Base-by-base conservation (phyloP, 2,329 filamentous ascomycete genomes). In the Rhytidhysteron rufulum region DNA sequence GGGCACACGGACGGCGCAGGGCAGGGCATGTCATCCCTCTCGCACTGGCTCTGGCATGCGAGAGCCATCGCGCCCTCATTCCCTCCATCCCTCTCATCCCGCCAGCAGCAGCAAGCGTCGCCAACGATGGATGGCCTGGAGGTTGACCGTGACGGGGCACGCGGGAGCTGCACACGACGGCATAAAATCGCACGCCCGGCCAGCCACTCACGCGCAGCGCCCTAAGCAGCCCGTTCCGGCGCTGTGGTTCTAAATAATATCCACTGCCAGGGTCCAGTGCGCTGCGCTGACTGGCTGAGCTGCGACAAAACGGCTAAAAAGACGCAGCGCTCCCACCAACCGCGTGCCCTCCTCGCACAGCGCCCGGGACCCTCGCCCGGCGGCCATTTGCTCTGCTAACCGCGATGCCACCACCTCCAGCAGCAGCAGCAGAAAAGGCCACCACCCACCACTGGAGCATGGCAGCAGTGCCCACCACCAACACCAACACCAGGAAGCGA, bases 81-180 rank as follows among this genome's bases (percentile, higher is more conserved):
- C n/a, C n/a, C n/a, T n/a, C n/a, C n/a, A n/a, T n/a, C n/a, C n/a
- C n/a, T n/a, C n/a, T n/a, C n/a, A n/a, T n/a, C n/a, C n/a, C n/a
- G n/a, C n/a, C n/a, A n/a, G n/a, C n/a, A n/a, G n/a, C n/a, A n/a
- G n/a, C n/a, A n/a, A n/a, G n/a, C n/a, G n/a, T n/a, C n/a, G n/a
- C n/a, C n/a, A 30, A 30, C 33, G 24, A 35, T 35, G 19, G 18
- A 20, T 35, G 33, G 33, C 24, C 18, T 20, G 7, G 24, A 27
- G 24, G 24, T n/a, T 27, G 24, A 27, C 24, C 8, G 24, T 7
- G 24, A 27, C 24, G 24, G 13, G 24, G n/a, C n/a, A n/a, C 24
- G 24, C 8, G 24, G 13, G 24, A 13, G 7, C 24, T 27, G 24
- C 24, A 27, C 8, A 7, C 8, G 24, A 7, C 24, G 7, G 24